Evolutionary conservation across 2,329 filamentous ascomycete genomes (phyloP).

Genomic region (Cordyceps cateniannulata): DNA sequence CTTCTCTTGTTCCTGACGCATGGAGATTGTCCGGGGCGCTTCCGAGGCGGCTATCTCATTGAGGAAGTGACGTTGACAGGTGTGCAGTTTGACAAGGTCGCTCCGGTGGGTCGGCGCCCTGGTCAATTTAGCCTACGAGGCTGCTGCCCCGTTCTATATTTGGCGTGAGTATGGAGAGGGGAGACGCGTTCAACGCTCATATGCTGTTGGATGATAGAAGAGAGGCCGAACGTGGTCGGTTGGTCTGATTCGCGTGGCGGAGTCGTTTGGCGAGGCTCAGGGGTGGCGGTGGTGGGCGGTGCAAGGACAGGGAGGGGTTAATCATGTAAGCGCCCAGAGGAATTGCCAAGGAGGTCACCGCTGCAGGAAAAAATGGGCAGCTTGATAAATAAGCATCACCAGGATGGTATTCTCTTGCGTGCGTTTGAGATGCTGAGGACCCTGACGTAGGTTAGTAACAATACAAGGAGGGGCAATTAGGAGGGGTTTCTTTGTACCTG

Average conservation of each 20-base stretch:
- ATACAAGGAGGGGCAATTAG: background rate
- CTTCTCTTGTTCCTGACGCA: background rate
- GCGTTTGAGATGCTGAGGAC: background rate
- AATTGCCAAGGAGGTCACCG: background rate
- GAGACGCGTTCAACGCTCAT: no score
- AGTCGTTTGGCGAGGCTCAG: background rate
- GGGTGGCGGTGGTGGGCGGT: background rate
- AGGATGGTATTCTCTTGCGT: background rate
- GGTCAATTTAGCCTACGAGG: background rate
- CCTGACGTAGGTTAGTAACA: no score
- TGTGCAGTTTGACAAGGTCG: background rate
- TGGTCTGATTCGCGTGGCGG: slow-evolving; percentile 6
- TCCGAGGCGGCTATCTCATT: background rate
- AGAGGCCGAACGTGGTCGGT: background rate
- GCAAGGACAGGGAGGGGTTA: background rate
- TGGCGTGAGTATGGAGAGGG: background rate
- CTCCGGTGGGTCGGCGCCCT: background rate
- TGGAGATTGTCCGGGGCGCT: background rate
- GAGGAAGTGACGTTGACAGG: background rate
- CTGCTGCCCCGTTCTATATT: background rate
- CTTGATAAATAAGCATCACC: background rate
- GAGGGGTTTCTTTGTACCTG: no score
- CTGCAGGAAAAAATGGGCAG: background rate
- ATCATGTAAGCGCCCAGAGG: background rate
- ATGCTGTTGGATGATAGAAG: no score